phyloP scores from a whole-genome alignment of 257 asterid genomes.

The Solanum arcanum region DNA sequence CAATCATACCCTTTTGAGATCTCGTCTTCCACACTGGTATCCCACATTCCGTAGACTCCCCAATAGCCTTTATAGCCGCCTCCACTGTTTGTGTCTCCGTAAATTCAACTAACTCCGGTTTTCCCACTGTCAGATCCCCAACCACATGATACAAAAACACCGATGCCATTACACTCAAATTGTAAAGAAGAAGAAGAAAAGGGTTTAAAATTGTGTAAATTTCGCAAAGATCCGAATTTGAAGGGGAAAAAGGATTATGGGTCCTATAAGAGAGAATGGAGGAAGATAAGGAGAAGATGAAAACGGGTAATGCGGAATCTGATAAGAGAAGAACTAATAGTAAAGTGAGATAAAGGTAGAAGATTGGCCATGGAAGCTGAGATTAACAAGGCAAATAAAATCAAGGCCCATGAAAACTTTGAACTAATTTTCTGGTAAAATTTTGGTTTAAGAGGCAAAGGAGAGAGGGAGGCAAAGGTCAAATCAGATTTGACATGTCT shows the following conservation, averaged over 20 bases:
- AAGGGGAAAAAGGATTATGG: not conserved
- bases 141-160: constrained; percentile 89
- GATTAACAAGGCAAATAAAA: not conserved
- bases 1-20: constrained; percentile 37
- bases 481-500: not conserved
- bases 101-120: constrained; percentile 88
- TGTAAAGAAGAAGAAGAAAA: not conserved
- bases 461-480: not conserved
- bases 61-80: constrained; percentile 76
- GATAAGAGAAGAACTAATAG: not conserved
- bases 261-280: constrained; percentile 38
- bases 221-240: not conserved
- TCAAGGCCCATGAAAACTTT: constrained; percentile 11
- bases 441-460: not conserved
- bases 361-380: constrained; percentile 17
- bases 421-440: not conserved
- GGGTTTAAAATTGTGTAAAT: not conserved
- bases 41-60: constrained; percentile 83
- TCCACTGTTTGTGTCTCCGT: constrained; percentile 72
- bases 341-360: not conserved
- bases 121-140: constrained; percentile 98
- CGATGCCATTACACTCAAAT: constrained; percentile 49
- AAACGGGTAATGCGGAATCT: constrained; percentile 28
- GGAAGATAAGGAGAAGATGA: constrained; percentile 39
- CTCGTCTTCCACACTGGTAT: constrained; percentile 86